These are phyloP conservation scores for Porphyra umbilicalis DNA, from an alignment of 31 red algal genomes.

Conservation along the genomic window DNA sequence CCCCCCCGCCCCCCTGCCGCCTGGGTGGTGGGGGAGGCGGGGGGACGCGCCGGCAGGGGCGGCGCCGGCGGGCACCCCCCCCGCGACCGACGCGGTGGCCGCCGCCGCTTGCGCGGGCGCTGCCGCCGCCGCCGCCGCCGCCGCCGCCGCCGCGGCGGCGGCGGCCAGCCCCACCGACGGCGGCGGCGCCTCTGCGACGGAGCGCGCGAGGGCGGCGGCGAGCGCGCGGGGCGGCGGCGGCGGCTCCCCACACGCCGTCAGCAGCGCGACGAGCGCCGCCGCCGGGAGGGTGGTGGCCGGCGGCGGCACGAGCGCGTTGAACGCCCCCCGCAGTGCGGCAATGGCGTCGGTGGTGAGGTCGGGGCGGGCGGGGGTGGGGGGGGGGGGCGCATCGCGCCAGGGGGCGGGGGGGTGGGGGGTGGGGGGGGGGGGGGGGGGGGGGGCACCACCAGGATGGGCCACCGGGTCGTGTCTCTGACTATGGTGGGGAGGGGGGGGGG, in stretches of 20 bases:
- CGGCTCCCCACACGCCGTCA: neutral
- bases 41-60: no score
- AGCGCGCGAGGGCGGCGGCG: neutral
- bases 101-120: neutral
- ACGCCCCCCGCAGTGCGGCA: neutral
- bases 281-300: neutral
- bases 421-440: no score
- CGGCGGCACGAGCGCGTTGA: neutral
- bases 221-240: neutral
- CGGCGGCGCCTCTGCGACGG: neutral
- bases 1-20: no score
- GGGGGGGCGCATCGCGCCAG: neutral
- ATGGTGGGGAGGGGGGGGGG: no score
- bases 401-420: no score
- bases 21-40: no score
- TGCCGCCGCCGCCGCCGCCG: no score
- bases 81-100: neutral
- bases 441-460: no score
- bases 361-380: neutral
- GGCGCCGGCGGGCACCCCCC: neutral
- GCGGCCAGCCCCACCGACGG: no score
- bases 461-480: no score
- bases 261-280: neutral
- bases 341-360: neutral
- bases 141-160: no score